A percentile compares a stretch with the other conserved stretches of the same genome.
phyloP scores from a whole-genome alignment of 2,329 filamentous ascomycete genomes.

The Ophiostoma tasmaniense region DNA sequence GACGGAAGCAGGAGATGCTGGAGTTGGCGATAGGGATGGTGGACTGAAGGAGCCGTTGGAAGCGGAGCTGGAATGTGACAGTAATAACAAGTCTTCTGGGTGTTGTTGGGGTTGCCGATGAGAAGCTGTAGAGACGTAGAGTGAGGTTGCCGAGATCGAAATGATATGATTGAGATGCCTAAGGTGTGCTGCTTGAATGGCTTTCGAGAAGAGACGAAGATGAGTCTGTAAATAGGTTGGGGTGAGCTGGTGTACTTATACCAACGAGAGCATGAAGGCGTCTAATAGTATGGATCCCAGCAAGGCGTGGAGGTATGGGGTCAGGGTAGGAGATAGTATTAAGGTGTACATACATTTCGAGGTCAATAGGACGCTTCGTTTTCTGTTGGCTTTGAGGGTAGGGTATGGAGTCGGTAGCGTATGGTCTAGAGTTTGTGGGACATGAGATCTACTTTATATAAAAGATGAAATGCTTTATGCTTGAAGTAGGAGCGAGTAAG shows the following conservation, averaged over 20 bases:
- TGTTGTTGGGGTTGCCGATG: background rate
- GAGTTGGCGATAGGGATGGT: background rate
- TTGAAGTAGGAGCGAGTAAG: background rate
- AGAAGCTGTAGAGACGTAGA: background rate
- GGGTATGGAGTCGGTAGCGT: background rate
- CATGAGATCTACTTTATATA: background rate
- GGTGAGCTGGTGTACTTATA: constrained; percentile 6
- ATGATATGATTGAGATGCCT: background rate
- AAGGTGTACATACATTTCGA: background rate
- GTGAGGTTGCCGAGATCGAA: background rate
- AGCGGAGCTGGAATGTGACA: background rate
- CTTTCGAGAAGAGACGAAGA: background rate
- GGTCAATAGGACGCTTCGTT: background rate
- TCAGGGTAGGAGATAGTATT: background rate
- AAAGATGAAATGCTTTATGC: background rate
- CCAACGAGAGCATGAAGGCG: background rate
- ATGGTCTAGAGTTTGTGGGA: background rate
- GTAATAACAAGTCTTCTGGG: background rate
- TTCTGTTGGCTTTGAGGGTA: background rate
- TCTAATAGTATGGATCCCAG: background rate
- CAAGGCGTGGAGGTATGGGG: background rate
- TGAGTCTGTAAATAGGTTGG: background rate
- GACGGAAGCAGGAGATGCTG: background rate
- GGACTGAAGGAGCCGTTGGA: background rate
- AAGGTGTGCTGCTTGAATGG: background rate